Evolutionary conservation across 371 early-diverging fungal species (phyloP), one percentile per base, ranked within the genome.

Genomic region (Actinomucor elegans): DNA sequence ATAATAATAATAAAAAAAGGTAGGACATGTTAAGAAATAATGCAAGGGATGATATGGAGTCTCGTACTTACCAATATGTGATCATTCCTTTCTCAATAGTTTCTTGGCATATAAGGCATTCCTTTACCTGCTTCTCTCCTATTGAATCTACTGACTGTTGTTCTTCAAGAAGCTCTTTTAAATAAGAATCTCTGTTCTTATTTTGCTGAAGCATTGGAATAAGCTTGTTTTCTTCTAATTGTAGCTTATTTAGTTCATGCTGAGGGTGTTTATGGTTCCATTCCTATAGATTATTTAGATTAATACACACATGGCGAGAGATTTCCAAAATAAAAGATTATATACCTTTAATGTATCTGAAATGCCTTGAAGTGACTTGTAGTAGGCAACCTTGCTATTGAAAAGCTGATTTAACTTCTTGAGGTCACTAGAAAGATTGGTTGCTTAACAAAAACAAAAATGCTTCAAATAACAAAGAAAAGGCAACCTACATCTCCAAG

Each of bases 21-120:
- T n/a, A n/a, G n/a, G n/a, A n/a, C n/a, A n/a, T n/a, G n/a, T n/a
- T n/a, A n/a, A n/a, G n/a, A n/a, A 65, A 40, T 11, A 38, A 29
- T 40, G 6, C 32, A 36, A 32, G 6, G 17, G 32, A 23, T 8
- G 18, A 59, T 17, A 34, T 66, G n/a, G n/a, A 61, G 46, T 86
- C n/a, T n/a, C n/a, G n/a, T n/a, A n/a, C n/a, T n/a, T n/a, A n/a
- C n/a, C n/a, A 89, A 49, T 75, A 81, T 5, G 86, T 84, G 32
- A 89, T 58, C n/a, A 72, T 58, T 3, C 85, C 86, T 33, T 76
- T 64, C 0, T 59, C 61, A 37, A 85, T 71, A 12, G 59, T 59
- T 2, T 57, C 55, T 44, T 73, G 67, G 55, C 89, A 89, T 20
- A 87, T 80, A 9, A 80, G 42, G 37, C 89, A 89, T 1, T 78